A percentile compares a stretch with the other conserved stretches of the same genome.
Conservation (phyloP, 78 protist species). For the Pigoraptor vietnamica region DNA sequence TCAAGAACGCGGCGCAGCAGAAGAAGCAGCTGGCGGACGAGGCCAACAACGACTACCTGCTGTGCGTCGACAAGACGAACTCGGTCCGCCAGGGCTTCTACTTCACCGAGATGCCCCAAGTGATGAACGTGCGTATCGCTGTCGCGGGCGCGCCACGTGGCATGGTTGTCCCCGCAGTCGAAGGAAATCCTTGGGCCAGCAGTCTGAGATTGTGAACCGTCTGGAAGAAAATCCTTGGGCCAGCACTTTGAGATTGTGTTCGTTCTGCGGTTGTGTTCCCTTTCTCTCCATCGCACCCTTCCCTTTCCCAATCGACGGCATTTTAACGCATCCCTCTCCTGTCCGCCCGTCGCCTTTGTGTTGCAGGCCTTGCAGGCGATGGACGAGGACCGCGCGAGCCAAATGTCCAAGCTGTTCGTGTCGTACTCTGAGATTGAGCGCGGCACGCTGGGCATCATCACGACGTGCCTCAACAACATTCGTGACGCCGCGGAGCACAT, state of each 20-base stretch:
- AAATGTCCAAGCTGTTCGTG: background rate
- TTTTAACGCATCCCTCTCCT: too few species aligned
- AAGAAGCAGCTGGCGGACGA: background rate
- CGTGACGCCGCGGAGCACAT: background rate
- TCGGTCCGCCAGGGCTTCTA: background rate
- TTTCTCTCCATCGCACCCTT: background rate
- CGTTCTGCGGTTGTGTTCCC: background rate
- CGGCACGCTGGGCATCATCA: background rate
- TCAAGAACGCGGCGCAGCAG: background rate
- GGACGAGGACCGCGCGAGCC: background rate
- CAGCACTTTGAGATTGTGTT: too few species aligned
- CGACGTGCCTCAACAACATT: background rate
- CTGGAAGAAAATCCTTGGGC: too few species aligned
- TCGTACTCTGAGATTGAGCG: background rate
- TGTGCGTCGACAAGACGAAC: background rate
- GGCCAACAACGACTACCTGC: background rate
- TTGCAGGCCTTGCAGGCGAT: background rate
- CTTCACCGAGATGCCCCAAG: background rate
- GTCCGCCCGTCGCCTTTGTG: too few species aligned
- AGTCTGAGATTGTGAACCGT: too few species aligned
- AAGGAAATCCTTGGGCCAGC: too few species aligned
- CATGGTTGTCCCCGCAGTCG: too few species aligned
- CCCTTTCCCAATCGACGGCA: too few species aligned
- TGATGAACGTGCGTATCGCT: background rate
- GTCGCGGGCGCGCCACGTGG: background rate